phyloP scores from a whole-genome alignment of 2,329 filamentous ascomycete genomes.

The Alternaria sp. region DNA sequence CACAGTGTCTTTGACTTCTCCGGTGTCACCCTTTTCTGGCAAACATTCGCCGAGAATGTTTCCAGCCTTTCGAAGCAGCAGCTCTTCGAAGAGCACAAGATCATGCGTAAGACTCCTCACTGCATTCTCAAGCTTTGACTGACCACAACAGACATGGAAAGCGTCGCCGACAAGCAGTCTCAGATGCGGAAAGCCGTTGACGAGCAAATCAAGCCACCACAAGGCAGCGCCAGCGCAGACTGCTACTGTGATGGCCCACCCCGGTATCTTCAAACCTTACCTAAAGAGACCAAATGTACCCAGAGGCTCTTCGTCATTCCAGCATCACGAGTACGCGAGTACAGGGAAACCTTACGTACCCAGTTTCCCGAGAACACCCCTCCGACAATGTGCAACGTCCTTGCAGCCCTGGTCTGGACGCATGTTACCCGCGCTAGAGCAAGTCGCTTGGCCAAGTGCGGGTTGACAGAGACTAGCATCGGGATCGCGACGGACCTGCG shows the following conservation, averaged over 20 bases:
- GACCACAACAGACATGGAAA: conserved; percentile 21
- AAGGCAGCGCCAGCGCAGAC: conserved; percentile 22
- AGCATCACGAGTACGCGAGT: conserved; percentile 33
- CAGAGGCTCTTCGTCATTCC: conserved; percentile 38
- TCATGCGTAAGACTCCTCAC: conserved; percentile 15
- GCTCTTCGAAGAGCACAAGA: conserved; percentile 9
- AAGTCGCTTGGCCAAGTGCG: conserved; percentile 21
- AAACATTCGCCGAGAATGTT: conserved; percentile 31
- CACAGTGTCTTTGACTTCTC: conserved; percentile 43
- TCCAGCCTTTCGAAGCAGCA: conserved; percentile 25
- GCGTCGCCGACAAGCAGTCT: conserved; percentile 31
- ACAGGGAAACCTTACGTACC: conserved; percentile 30
- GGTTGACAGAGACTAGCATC: conserved; percentile 30
- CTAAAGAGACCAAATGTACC: conserved; percentile 31
- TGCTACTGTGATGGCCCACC: conserved; percentile 36
- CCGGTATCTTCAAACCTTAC: conserved; percentile 35
- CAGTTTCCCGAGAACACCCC: conserved; percentile 24
- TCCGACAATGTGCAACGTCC: conserved; percentile 40
- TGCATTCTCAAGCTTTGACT: conserved; percentile 9
- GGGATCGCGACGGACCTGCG: conserved; percentile 42
- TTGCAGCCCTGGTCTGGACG: conserved; percentile 45
- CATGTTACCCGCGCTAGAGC: conserved; percentile 43
- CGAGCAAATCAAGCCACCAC: conserved; percentile 15
- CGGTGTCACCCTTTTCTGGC: conserved; percentile 38
- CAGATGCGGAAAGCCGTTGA: conserved; percentile 30